Evolutionary conservation across 176 grass and related monocot species (phyloP).

Genomic region (Eragrostis nindensis): DNA sequence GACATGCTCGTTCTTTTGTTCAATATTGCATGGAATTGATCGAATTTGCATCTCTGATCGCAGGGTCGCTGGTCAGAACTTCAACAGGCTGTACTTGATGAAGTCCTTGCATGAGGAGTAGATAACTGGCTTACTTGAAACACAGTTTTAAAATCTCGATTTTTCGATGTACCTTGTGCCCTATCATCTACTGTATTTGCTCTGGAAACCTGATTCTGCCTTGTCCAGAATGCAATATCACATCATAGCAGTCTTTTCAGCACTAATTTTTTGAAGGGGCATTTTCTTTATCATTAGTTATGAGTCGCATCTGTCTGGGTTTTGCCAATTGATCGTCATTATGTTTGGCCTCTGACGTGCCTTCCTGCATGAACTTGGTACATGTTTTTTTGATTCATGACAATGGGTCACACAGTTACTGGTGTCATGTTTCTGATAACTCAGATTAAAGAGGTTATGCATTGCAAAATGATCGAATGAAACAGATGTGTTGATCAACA

Average conservation of each 20-base stretch:
- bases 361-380: neutral
- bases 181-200: neutral
- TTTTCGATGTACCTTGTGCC: conserved; percentile 35
- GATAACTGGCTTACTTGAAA: conserved; percentile 30
- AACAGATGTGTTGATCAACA: no score
- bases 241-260: neutral
- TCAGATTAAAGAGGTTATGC: neutral
- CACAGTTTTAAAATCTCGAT: conserved; percentile 28
- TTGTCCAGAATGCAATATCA: neutral
- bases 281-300: neutral
- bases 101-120: conserved; percentile 91
- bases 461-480: neutral
- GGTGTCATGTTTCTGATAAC: neutral
- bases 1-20: neutral
- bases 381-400: neutral
- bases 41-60: conserved; percentile 9
- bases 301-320: no score
- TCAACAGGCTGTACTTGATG: conserved; percentile 81
- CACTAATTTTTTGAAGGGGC: neutral
- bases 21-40: neutral
- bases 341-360: neutral
- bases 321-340: no score
- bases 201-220: conserved; percentile 4
- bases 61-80: conserved; percentile 87
- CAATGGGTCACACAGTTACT: neutral